A percentile compares a stretch with the other conserved stretches of the same genome.
Conservation (phyloP, 257 asterid genomes). For the Solanum piurae region DNA sequence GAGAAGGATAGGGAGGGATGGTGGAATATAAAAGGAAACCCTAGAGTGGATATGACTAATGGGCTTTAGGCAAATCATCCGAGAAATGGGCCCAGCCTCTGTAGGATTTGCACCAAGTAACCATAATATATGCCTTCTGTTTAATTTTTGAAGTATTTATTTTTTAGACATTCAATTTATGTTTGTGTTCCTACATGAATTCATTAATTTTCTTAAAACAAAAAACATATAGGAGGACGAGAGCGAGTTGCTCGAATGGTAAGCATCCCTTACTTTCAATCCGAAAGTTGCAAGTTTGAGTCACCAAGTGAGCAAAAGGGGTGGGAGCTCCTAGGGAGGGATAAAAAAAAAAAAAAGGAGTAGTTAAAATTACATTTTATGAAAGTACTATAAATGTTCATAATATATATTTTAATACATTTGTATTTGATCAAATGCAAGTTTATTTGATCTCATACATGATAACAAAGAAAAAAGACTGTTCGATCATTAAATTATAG, state of each 20-base stretch:
- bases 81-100: not conserved
- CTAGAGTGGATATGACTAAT: not conserved
- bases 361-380: no score
- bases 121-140: not conserved
- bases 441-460: not conserved
- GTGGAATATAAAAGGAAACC: constrained; percentile 1
- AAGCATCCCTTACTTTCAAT: no score
- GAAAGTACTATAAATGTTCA: no score
- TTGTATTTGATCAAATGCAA: not conserved
- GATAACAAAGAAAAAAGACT: not conserved
- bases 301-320: no score
- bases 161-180: not conserved
- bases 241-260: no score
- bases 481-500: not conserved
- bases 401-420: not conserved
- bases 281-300: no score
- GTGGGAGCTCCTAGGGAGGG: no score
- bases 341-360: not conserved
- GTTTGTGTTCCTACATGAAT: not conserved
- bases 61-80: not conserved
- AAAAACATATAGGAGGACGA: not conserved
- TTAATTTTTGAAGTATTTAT: not conserved
- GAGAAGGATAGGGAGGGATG: not conserved
- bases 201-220: not conserved
- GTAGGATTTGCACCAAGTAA: not conserved